A percentile compares a stretch with the other conserved stretches of the same genome.
These are phyloP conservation scores for Hypericum perforatum DNA, from an alignment of 345 rosid species.

Conservation along the genomic window DNA sequence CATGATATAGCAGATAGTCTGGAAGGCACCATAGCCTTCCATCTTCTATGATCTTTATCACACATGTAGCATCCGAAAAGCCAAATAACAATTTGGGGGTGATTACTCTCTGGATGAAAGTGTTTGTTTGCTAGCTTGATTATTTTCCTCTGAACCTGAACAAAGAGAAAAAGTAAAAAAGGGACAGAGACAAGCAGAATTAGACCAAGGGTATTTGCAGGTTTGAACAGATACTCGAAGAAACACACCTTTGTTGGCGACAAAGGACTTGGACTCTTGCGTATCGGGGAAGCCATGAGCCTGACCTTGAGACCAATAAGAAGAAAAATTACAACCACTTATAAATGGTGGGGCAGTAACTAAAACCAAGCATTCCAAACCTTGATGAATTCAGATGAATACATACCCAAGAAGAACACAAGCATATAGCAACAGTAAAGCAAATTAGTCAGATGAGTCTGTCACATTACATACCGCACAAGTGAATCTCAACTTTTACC, in stretches of 20 bases:
- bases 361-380: too few species aligned
- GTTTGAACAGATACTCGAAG: background rate
- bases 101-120: conserved; percentile 38
- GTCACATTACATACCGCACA: too few species aligned
- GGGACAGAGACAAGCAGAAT: background rate
- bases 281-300: conserved; percentile 17
- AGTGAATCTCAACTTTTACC: too few species aligned
- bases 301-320: conserved; percentile 16
- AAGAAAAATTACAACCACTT: background rate
- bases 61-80: background rate
- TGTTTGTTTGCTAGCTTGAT: conserved; percentile 7
- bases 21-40: background rate
- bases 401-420: too few species aligned
- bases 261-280: conserved; percentile 4
- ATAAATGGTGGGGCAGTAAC: too few species aligned
- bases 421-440: too few species aligned
- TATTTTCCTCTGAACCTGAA: conserved; percentile 23
- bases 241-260: conserved; percentile 20
- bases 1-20: background rate
- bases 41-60: background rate
- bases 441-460: too few species aligned
- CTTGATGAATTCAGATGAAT: too few species aligned
- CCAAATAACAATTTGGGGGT: conserved; percentile 1
- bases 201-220: background rate
- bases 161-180: background rate